A percentile compares a stretch with the other conserved stretches of the same genome.
Evolutionary conservation across 169 alveolate genomes (phyloP).

Genomic region (Besnoitia besnoiti): DNA sequence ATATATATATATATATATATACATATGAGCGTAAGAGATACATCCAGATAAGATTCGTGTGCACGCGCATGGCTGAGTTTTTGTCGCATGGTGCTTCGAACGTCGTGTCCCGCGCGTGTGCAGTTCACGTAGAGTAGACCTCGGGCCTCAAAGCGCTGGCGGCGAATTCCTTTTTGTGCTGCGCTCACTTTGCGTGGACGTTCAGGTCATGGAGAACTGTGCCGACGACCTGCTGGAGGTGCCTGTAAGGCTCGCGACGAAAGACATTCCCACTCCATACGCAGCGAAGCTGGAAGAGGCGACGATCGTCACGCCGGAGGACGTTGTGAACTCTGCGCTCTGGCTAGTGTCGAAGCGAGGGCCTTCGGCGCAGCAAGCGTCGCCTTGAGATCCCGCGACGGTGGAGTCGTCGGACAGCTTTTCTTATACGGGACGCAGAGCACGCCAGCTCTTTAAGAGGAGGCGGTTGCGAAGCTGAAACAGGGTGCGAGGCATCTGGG

Average conservation of each 20-base stretch:
- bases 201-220: slow-evolving; percentile 72
- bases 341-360: slow-evolving; percentile 51
- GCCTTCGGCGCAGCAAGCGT: not conserved
- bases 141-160: not conserved
- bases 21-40: not conserved
- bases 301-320: slow-evolving; percentile 73
- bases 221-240: slow-evolving; percentile 69
- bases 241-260: slow-evolving; percentile 76
- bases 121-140: not conserved
- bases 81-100: not conserved
- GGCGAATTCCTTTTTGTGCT: not conserved
- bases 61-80: too few species aligned
- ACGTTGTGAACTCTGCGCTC: slow-evolving; percentile 74
- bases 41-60: not conserved
- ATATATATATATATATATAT: not conserved
- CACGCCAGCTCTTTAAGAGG: too few species aligned
- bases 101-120: not conserved
- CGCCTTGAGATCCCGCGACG: too few species aligned
- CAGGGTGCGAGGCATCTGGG: too few species aligned
- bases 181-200: not conserved
- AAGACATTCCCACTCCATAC: slow-evolving; percentile 80
- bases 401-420: too few species aligned
- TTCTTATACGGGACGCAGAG: too few species aligned
- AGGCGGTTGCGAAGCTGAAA: too few species aligned
- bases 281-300: slow-evolving; percentile 74